Conservation (phyloP, 1,139 yeast genomes). For the Diutina sp. region DNA sequence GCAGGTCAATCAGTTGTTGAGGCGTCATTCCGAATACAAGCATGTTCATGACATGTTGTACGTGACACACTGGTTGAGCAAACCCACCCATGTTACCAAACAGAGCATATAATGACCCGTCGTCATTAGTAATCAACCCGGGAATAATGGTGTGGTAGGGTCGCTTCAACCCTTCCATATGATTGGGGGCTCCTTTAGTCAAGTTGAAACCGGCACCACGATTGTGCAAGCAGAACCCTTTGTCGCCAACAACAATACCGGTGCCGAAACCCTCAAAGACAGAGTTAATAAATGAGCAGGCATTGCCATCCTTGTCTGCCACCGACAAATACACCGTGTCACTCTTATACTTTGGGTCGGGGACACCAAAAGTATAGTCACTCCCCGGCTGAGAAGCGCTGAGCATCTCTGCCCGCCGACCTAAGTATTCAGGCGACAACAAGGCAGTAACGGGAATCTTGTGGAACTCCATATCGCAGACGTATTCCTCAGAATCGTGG, state of each 20-base stretch:
- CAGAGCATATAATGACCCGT: slow-evolving; percentile 42
- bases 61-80: slow-evolving; percentile 81
- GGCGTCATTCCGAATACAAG: slow-evolving; percentile 52
- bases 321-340: slow-evolving; percentile 72
- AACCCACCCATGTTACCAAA: slow-evolving; percentile 86
- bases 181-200: slow-evolving; percentile 42
- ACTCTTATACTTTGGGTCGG: slow-evolving; percentile 51
- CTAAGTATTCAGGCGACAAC: slow-evolving; percentile 31
- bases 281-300: slow-evolving; percentile 73
- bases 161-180: slow-evolving; percentile 57
- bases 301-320: slow-evolving; percentile 62
- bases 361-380: slow-evolving; percentile 18
- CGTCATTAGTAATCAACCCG: slow-evolving; percentile 46
- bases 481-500: slow-evolving; percentile 66
- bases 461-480: slow-evolving; percentile 42
- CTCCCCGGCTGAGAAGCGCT: slow-evolving; percentile 23
- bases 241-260: slow-evolving; percentile 52
- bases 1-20: slow-evolving; percentile 67
- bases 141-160: slow-evolving; percentile 84
- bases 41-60: slow-evolving; percentile 63
- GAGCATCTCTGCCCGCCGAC: slow-evolving; percentile 33
- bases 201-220: slow-evolving; percentile 69
- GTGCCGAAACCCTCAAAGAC: slow-evolving; percentile 64
- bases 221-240: slow-evolving; percentile 65
- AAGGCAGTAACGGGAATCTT: slow-evolving; percentile 23